Percentiles rank a stretch among this genome's conserved stretches.
These are phyloP conservation scores for Polytrichum commune DNA, from an alignment of 225 moss, liverwort and hornwort species.

Conservation along the genomic window DNA sequence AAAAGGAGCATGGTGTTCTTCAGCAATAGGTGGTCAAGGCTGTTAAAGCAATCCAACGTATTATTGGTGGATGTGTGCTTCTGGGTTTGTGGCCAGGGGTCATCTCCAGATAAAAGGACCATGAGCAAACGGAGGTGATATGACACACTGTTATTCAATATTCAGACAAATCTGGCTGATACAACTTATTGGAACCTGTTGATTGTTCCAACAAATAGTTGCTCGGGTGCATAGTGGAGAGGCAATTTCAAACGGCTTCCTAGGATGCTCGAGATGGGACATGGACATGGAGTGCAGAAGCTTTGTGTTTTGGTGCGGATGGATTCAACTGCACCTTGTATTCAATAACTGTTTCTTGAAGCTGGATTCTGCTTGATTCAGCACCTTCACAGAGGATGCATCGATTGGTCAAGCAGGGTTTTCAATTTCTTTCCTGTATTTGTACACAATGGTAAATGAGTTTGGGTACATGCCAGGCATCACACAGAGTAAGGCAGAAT, in stretches of 20 bases:
- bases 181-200: slow-evolving; percentile 22
- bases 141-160: not conserved
- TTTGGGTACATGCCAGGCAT: slow-evolving; percentile 18
- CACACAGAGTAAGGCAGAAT: slow-evolving; percentile 14
- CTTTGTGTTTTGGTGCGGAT: slow-evolving; percentile 3
- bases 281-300: slow-evolving; percentile 6
- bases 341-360: slow-evolving; percentile 22
- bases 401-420: slow-evolving; percentile 6
- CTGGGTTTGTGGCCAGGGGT: slow-evolving; percentile 18
- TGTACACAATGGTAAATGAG: slow-evolving; percentile 8
- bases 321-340: slow-evolving; percentile 12
- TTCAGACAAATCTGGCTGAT: not conserved
- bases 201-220: slow-evolving; percentile 4
- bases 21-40: not conserved
- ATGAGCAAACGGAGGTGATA: not conserved
- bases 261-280: slow-evolving; percentile 12
- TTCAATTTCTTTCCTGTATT: slow-evolving; percentile 9
- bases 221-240: slow-evolving; percentile 13
- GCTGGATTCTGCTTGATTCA: slow-evolving; percentile 21
- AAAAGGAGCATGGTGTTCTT: slow-evolving; percentile 1
- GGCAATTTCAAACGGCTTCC: not conserved
- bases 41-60: not conserved
- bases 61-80: slow-evolving; percentile 11
- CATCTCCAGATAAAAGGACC: slow-evolving; percentile 10
- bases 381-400: slow-evolving; percentile 12